Conservation (phyloP, 2,329 filamentous ascomycete genomes). For the Fusarium sp. region DNA sequence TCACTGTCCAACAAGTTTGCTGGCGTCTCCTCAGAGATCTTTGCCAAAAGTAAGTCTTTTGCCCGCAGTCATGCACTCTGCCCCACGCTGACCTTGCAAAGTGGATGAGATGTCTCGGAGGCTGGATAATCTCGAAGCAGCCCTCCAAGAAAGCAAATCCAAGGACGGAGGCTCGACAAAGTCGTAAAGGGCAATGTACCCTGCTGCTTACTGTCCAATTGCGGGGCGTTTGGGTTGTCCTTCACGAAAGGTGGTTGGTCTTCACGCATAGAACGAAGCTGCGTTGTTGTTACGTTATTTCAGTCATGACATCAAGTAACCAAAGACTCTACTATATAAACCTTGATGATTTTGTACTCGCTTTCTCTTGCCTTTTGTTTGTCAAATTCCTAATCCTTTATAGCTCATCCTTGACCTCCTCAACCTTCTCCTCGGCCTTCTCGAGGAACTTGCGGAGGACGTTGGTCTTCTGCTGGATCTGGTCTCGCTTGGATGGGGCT, state of each 20-base stretch:
- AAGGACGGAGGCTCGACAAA: slow-evolving; percentile 55
- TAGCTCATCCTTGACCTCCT: slow-evolving; percentile 60
- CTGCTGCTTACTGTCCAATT: neutral
- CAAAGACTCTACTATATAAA: slow-evolving; percentile 37
- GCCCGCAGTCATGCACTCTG: neutral
- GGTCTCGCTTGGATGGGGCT: slow-evolving; percentile 87
- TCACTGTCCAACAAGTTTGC: slow-evolving; percentile 88
- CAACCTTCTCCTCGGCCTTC: slow-evolving; percentile 66
- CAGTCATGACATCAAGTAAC: slow-evolving; percentile 33
- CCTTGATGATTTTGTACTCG: slow-evolving; percentile 22
- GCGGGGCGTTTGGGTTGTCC: slow-evolving; percentile 29
- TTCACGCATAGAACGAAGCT: slow-evolving; percentile 23
- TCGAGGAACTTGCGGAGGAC: slow-evolving; percentile 83
- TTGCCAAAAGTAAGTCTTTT: slow-evolving; percentile 79
- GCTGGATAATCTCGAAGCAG: slow-evolving; percentile 84
- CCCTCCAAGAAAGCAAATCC: slow-evolving; percentile 70
- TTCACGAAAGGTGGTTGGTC: slow-evolving; percentile 19
- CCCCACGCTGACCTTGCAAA: slow-evolving; percentile 52
- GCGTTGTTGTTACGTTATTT: slow-evolving; percentile 19
- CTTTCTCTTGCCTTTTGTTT: slow-evolving; percentile 18
- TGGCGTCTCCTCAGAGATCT: slow-evolving; percentile 85
- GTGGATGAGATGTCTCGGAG: slow-evolving; percentile 95
- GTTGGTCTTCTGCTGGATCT: slow-evolving; percentile 87
- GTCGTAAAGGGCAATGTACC: slow-evolving; percentile 29
- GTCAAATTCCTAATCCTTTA: slow-evolving; percentile 41